Evolutionary conservation across 2,329 filamentous ascomycete genomes (phyloP), one percentile per base, ranked within the genome.

Genomic region (Talaromyces sp.): DNA sequence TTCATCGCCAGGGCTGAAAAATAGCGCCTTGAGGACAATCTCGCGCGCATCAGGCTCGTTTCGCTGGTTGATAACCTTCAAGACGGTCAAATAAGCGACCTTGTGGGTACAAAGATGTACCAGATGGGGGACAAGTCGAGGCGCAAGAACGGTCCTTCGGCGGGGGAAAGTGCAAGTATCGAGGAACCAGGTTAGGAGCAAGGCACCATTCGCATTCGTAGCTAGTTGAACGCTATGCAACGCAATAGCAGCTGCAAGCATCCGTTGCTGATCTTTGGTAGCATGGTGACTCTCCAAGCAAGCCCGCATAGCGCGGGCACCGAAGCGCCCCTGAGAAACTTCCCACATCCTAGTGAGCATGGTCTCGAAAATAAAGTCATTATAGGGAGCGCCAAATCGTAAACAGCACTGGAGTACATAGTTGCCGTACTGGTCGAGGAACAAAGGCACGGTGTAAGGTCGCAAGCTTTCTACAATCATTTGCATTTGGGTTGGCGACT

Each of bases 11-110:
- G 87, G 84, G 9, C 90, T 92, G 77, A 96, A 96, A 83, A 99
- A 98, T 35, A 99, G 80, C 2, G 93, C 93, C 73, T 91, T 89
- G 46, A 98, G 81, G 43, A 99, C 91, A 54, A 86, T 89, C 70
- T 99, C 93, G 13, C 95, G 86, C 3, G 95, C 95, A 63, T 98
- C 93, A 0, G 90, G 84, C 77, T 99, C 95, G 35, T 93, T 90
- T 72, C 96, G 92, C 76, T 99, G 95, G 73, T 99, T 99, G 76
- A 99, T 96, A 56, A 98, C 92, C 80, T 99, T 99, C 61, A 99
- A 82, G 1, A 99, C 93, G 0, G 95, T 99, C 63, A 98, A 82
- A 71, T 98, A 98, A 0, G 95, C 95, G 59, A 99, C 93, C 81
- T 98, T 98, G 82, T 99, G 95, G 0, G 95, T 98, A 82, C 95